Base-by-base conservation (phyloP, 106 monocot species). In the Narthecium ossifragum region DNA sequence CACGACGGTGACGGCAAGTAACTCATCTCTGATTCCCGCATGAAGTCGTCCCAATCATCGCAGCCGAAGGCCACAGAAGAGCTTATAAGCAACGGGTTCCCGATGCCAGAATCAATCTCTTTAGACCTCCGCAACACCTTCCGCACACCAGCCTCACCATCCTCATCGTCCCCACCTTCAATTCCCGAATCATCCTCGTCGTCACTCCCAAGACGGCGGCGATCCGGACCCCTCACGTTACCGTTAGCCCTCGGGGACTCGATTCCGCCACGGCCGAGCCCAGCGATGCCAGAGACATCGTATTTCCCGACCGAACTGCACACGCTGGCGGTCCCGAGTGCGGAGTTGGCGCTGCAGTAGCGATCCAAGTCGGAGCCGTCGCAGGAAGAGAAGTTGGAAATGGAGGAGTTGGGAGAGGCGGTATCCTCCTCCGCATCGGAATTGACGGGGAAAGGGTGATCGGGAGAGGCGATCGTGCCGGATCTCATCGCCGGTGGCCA, bases 271-370 rank as follows among this genome's bases (percentile, higher is more conserved):
- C 55, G 8, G 18, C 20, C 55, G 17, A 55, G n/a, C 7, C 61
- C 62, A 3, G 60, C 63, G 31, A 76, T 74, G 2, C 71, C 23
- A 31, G 60, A 58, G 2, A 71, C 86, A 21, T 61, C 50, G 55
- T 46, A 48, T 53, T 69, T 73, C 15, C 70, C 68, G 8, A 73
- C 23, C 36, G 82, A 88, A 38, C 88, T 79, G 70, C 82, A 83
- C 31, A 73, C 26, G 63, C 88, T 93, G 57, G 78, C 75, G 48
- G 63, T 69, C 6, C 75, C 92, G 40, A 93, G 71, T 5, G 60
- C 63, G 27, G 92, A 93, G 60, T 88, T 85, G 26, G 92, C 92
- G 61, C 88, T 88, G 65, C 85, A 81, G 65, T 93, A 93, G 37
- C 70, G 69, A 8, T 93, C 88, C 45, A 77, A 64, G 14, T 92